Evolutionary conservation across 176 grass and related monocot genomes (phyloP).

Genomic region (Oryza glumipatula): DNA sequence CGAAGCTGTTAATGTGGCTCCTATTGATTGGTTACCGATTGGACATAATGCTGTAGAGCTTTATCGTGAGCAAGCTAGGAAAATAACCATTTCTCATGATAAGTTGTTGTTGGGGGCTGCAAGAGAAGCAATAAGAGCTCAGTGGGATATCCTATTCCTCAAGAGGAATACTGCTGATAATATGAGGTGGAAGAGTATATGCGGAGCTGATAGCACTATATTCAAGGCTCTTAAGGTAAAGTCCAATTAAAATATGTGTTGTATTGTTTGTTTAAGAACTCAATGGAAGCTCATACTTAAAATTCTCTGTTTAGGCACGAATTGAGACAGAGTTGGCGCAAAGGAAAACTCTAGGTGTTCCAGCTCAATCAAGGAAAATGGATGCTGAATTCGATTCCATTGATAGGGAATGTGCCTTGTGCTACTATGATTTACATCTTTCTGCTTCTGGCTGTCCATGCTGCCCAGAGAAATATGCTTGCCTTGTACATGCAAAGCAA

Average conservation of each 20-base stretch:
- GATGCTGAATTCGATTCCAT: constrained; percentile 73
- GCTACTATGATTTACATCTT: constrained; percentile 94
- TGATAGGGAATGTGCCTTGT: constrained; percentile 81
- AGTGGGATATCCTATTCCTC: constrained; percentile 78
- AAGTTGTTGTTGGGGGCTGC: constrained; percentile 83
- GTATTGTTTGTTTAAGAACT: constrained; percentile 22
- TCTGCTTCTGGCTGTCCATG: constrained; percentile 79
- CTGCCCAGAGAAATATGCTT: constrained; percentile 66
- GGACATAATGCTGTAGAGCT: constrained; percentile 93
- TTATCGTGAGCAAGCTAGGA: constrained; percentile 71
- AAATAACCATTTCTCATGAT: constrained; percentile 91
- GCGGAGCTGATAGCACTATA: constrained; percentile 69
- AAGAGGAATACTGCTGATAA: constrained; percentile 66
- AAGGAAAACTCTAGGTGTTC: constrained; percentile 58
- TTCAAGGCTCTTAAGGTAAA: constrained; percentile 82
- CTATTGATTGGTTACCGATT: constrained; percentile 94
- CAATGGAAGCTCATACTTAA: constrained; percentile 37
- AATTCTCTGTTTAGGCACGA: constrained; percentile 56
- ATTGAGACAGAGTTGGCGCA: constrained; percentile 63
- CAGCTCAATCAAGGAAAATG: constrained; percentile 79
- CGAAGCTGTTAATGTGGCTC: constrained; percentile 96
- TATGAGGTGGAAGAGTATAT: constrained; percentile 73
- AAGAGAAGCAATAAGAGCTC: constrained; percentile 85
- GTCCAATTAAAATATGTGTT: background rate
- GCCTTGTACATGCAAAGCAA: constrained; percentile 79